A percentile compares a stretch with the other conserved stretches of the same genome.
phyloP scores from a whole-genome alignment of 371 early-diverging fungal species.

The Thermomucor indicae-seudaticae region DNA sequence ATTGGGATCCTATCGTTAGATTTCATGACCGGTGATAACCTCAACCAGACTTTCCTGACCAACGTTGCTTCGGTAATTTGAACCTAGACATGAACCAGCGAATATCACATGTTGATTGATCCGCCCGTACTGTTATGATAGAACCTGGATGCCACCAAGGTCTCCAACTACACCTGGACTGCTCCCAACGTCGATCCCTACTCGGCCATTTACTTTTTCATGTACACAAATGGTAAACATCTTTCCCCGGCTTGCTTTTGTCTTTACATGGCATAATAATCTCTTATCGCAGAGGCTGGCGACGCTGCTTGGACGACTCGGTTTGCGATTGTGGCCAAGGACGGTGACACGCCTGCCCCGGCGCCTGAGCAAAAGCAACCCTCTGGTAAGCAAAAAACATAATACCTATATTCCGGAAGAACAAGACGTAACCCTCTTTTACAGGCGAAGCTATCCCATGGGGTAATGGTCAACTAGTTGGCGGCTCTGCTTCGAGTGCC shows the following conservation, averaged over 20 bases:
- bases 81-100: too few relatives aligned
- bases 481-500: background rate
- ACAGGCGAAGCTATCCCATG: constrained; percentile 22
- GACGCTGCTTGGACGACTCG: constrained; percentile 31
- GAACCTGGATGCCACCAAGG: constrained; percentile 18
- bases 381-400: constrained; percentile 6
- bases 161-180: constrained; percentile 17
- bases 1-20: constrained; percentile 10
- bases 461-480: constrained; percentile 18
- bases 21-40: constrained; percentile 39
- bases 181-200: constrained; percentile 28
- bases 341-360: constrained; percentile 16
- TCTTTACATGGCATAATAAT: background rate
- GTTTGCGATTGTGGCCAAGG: constrained; percentile 24
- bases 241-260: background rate
- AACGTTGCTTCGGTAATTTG: constrained; percentile 25
- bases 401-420: background rate
- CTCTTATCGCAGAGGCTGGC: constrained; percentile 5
- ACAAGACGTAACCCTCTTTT: background rate
- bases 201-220: constrained; percentile 30
- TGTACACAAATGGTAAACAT: constrained; percentile 26
- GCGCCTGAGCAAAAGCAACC: constrained; percentile 17
- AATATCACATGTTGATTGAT: too few relatives aligned
- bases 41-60: constrained; percentile 18
- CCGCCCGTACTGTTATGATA: constrained; percentile 1